Evolutionary conservation across 805 yeast genomes (phyloP).

Genomic region (Metschnikowia lochheadii): DNA sequence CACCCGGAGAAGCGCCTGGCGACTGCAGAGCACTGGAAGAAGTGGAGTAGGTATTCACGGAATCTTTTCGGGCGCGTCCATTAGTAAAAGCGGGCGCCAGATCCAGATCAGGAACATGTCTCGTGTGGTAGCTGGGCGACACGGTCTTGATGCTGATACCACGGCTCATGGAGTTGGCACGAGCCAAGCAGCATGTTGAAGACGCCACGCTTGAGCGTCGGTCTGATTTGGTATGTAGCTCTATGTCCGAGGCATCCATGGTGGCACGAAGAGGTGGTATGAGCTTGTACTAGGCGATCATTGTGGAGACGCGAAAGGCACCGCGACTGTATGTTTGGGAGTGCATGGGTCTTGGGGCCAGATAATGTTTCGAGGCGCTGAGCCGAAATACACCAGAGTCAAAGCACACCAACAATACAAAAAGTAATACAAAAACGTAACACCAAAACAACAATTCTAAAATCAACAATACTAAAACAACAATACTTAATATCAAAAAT

Average conservation of each 20-base stretch:
- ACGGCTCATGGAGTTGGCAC: slow-evolving; percentile 19
- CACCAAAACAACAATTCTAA: too few relatives aligned
- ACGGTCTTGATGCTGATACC: slow-evolving; percentile 32
- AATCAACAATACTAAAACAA: too few relatives aligned
- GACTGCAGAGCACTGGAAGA: neutral
- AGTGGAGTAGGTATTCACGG: neutral
- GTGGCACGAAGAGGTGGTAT: slow-evolving; percentile 1
- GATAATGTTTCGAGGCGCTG: too few relatives aligned
- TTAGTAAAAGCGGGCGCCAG: neutral
- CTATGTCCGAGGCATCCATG: neutral
- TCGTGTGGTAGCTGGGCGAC: slow-evolving; percentile 4
- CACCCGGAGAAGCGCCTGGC: neutral
- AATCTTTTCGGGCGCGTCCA: neutral
- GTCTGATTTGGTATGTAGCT: neutral
- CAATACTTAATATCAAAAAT: too few relatives aligned
- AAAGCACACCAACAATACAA: too few relatives aligned
- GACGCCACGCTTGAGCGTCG: neutral
- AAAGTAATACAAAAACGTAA: too few relatives aligned
- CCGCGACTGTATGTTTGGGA: slow-evolving; percentile 1
- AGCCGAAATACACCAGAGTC: too few relatives aligned
- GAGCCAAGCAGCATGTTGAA: neutral
- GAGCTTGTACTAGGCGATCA: slow-evolving; percentile 1
- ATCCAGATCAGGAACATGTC: neutral
- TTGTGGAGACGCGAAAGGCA: slow-evolving; percentile 5
- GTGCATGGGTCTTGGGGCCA: neutral